Conservation (phyloP, 768 basidiomycete genomes). For the Tricholoma sp. region DNA sequence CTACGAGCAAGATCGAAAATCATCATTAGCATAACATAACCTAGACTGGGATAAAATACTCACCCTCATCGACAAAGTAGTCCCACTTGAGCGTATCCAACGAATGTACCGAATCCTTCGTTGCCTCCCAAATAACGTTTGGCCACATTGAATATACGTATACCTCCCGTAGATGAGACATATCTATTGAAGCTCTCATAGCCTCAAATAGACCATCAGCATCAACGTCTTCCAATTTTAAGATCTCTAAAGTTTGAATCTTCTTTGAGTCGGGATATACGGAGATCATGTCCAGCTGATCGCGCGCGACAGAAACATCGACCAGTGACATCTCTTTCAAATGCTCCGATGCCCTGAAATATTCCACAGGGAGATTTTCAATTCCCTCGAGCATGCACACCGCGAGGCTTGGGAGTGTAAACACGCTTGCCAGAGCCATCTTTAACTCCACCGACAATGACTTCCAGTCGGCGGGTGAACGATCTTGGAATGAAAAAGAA, state of each 20-base stretch:
- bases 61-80: not conserved
- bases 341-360: not conserved
- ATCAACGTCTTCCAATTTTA: not conserved
- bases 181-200: not conserved
- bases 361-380: not conserved
- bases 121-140: not conserved
- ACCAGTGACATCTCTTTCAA: not conserved
- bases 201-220: not conserved
- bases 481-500: not conserved
- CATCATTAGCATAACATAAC: not conserved
- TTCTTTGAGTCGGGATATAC: too few relatives aligned
- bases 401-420: not conserved
- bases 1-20: too few relatives aligned
- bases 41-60: not conserved
- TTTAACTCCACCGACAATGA: not conserved
- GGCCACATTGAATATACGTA: not conserved
- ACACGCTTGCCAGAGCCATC: not conserved
- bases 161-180: slow-evolving; percentile 1
- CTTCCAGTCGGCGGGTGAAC: not conserved
- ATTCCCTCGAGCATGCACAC: not conserved
- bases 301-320: not conserved
- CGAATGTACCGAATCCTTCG: not conserved
- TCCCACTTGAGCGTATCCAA: not conserved
- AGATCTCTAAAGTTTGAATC: not conserved
- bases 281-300: not conserved